Conservation (phyloP, 805 yeast species). For the Kazachstania taianensis region DNA sequence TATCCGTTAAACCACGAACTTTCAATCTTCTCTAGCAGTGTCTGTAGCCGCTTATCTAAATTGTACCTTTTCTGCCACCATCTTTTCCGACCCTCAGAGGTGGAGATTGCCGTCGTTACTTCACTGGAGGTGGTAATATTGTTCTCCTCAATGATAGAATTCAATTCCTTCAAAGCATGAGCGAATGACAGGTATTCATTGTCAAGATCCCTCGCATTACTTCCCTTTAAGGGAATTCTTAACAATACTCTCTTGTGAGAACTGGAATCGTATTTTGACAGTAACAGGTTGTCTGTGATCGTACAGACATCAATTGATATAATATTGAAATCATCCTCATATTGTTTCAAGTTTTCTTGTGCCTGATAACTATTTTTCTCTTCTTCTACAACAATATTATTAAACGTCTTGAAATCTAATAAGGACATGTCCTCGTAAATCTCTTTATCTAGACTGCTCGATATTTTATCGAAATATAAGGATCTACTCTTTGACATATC, state of each 20-base stretch:
- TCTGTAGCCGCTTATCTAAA: slow-evolving; percentile 47
- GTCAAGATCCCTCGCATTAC: slow-evolving; percentile 35
- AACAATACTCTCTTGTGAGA: slow-evolving; percentile 35
- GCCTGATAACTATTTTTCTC: slow-evolving; percentile 2
- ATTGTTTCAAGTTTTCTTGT: slow-evolving; percentile 5
- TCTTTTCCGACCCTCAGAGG: slow-evolving; percentile 47
- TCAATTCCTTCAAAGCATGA: slow-evolving; percentile 38
- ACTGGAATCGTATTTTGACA: slow-evolving; percentile 36
- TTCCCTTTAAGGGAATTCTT: slow-evolving; percentile 51
- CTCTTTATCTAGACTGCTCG: slow-evolving; percentile 11
- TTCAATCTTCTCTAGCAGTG: slow-evolving; percentile 50
- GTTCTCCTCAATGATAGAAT: slow-evolving; percentile 48
- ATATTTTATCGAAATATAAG: slow-evolving; percentile 14
- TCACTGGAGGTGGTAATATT: slow-evolving; percentile 47
- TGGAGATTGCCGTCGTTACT: slow-evolving; percentile 40
- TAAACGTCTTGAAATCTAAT: slow-evolving; percentile 4
- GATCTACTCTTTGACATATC: slow-evolving; percentile 19
- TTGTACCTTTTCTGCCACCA: slow-evolving; percentile 74
- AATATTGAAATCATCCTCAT: slow-evolving; percentile 20
- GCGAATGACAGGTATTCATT: slow-evolving; percentile 34
- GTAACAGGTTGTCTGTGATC: slow-evolving; percentile 44
- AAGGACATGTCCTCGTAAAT: slow-evolving; percentile 9
- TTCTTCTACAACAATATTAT: slow-evolving; percentile 3
- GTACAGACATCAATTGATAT: slow-evolving; percentile 53
- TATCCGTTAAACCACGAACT: slow-evolving; percentile 72